Conservation (phyloP, 2,329 filamentous ascomycete species). For the Venturia nashicola region DNA sequence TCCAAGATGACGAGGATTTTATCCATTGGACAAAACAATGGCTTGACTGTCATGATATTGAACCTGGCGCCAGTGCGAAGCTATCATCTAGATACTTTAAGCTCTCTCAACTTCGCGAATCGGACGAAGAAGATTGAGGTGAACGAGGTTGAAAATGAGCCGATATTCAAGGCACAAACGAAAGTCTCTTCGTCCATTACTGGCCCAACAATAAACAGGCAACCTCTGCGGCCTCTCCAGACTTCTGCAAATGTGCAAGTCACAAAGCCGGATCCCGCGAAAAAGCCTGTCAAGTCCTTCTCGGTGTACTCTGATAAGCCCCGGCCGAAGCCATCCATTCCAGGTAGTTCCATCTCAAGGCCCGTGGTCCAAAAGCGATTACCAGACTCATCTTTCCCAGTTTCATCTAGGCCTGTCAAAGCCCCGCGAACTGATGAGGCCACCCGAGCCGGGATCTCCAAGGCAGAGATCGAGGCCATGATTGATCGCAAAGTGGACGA, state of each 20-base stretch:
- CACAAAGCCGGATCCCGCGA: constrained; percentile 21
- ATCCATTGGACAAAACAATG: constrained; percentile 86
- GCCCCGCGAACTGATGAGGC: constrained; percentile 23
- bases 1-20: constrained; percentile 96
- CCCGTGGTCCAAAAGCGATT: constrained; percentile 14
- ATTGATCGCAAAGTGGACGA: constrained; percentile 87
- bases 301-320: constrained; percentile 71
- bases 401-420: constrained; percentile 30
- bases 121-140: constrained; percentile 94
- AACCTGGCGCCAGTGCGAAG: constrained; percentile 85
- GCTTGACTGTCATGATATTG: constrained; percentile 90
- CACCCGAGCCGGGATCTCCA: constrained; percentile 30
- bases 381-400: constrained; percentile 31
- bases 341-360: background rate
- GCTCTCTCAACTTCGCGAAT: constrained; percentile 88
- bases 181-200: constrained; percentile 22
- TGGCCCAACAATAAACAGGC: constrained; percentile 41
- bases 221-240: constrained; percentile 67
- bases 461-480: constrained; percentile 72
- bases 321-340: background rate
- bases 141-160: constrained; percentile 88
- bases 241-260: constrained; percentile 25
- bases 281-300: constrained; percentile 73
- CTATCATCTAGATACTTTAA: constrained; percentile 87
- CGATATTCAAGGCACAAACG: constrained; percentile 52